Base-by-base conservation (phyloP, 345 rosid genomes). In the Draba incana region DNA sequence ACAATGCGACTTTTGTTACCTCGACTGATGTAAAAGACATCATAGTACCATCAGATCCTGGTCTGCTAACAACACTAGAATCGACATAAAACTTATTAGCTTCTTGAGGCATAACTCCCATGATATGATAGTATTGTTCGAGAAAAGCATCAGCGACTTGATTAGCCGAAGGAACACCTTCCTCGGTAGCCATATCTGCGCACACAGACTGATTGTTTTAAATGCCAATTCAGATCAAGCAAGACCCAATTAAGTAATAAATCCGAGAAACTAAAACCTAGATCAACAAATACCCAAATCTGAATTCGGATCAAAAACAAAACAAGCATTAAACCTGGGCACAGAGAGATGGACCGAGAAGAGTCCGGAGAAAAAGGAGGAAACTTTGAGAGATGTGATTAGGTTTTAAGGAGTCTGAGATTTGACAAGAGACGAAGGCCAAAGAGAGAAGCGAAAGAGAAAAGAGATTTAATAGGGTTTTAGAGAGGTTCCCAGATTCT, bases 171-270 rank as follows among this genome's bases (percentile, higher is more conserved):
- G 1, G 66, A 68, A 14, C 74, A 65, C 10, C 74, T 68, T 69
- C 79, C 75, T 62, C 75, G 61, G 78, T 49, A 63, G 79, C 66
- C 79, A 75, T 75, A 69, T 56, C 79, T 69, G 48, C 65, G 46
- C 52, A 68, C 62, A 25, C 25, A 8, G 64, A 45, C 35, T 25
- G 4, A 9, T 10, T 14, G 4, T 35, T 33, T 37, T 4, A 11
- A 2, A 0, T 1, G 6, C 4, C n/a, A 41, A 42, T 57, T 73
- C 25, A 74, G 63, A 56, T 52, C 43, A 66, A 45, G 30, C 43
- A n/a, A 64, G 8, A 72, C 48, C 6, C 50, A 70, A 46, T 46
- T 43, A 15, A 27, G 47, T 51, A 45, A 54, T 47, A 53, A 14
- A 50, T 50, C 51, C 11, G 37, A 35, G 2, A 8, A 30, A 52